phyloP scores from a whole-genome alignment of 257 asterid species.

The Penstemon barbatus region DNA sequence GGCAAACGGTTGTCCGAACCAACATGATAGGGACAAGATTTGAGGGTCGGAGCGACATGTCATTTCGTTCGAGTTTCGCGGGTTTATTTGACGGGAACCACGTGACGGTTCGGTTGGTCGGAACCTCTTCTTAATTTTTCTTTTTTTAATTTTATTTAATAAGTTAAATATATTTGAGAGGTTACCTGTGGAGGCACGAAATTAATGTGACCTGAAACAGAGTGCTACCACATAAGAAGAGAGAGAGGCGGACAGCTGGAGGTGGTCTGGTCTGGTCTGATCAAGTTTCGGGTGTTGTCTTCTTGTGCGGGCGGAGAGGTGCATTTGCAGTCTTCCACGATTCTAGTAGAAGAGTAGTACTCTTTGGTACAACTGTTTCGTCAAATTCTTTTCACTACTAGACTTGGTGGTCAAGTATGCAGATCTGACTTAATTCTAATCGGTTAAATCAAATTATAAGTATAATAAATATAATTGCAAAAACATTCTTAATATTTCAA shows the following conservation, averaged over 20 bases:
- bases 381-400: too few species aligned
- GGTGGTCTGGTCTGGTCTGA: slow-evolving; percentile 27
- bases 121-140: slow-evolving; percentile 10
- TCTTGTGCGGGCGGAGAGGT: slow-evolving; percentile 15
- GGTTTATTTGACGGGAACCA: slow-evolving; percentile 45
- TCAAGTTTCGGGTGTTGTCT: neutral
- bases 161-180: slow-evolving; percentile 14
- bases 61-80: slow-evolving; percentile 25
- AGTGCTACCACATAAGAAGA: slow-evolving; percentile 31
- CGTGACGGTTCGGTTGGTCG: slow-evolving; percentile 43
- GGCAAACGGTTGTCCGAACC: slow-evolving; percentile 77
- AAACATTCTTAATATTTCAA: too few species aligned
- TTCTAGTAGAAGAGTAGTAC: too few species aligned
- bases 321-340: neutral
- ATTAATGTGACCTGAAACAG: slow-evolving; percentile 30
- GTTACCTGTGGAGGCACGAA: slow-evolving; percentile 37
- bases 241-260: slow-evolving; percentile 29
- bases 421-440: too few species aligned
- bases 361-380: too few species aligned
- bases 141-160: neutral
- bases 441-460: too few species aligned
- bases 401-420: too few species aligned
- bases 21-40: slow-evolving; percentile 32
- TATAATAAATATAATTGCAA: too few species aligned
- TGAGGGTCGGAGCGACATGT: slow-evolving; percentile 42